Conservation (phyloP, 2,329 filamentous ascomycete genomes). For the Arachnomyces sp. region DNA sequence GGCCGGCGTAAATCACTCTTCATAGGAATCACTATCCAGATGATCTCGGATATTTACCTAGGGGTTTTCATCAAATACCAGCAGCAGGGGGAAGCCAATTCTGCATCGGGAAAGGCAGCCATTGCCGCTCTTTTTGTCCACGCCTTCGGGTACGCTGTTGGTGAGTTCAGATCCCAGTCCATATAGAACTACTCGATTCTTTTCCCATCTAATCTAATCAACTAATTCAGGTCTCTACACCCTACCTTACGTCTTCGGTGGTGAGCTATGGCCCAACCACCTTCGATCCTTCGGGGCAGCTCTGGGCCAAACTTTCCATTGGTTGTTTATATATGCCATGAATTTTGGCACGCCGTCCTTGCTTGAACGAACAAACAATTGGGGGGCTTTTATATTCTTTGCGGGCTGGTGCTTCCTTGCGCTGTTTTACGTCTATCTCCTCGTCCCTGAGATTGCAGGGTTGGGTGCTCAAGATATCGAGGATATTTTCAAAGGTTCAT, state of each 20-base stretch:
- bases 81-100: conserved; percentile 17
- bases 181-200: too few relatives aligned
- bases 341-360: conserved; percentile 29
- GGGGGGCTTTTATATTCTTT: conserved; percentile 41
- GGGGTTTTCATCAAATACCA: conserved; percentile 34
- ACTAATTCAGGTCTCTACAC: conserved; percentile 25
- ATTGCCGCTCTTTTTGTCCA: conserved; percentile 41
- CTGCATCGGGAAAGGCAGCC: conserved; percentile 28
- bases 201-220: too few relatives aligned
- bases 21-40: conserved; percentile 30
- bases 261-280: conserved; percentile 40
- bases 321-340: conserved; percentile 39
- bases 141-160: conserved; percentile 38
- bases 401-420: conserved; percentile 32
- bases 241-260: conserved; percentile 40
- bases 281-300: conserved; percentile 40
- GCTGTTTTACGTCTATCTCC: conserved; percentile 32
- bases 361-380: conserved; percentile 28
- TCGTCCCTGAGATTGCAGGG: conserved; percentile 35
- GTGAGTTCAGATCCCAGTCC: conserved; percentile 15
- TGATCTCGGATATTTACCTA: conserved; percentile 37
- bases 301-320: conserved; percentile 34
- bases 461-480: conserved; percentile 34
- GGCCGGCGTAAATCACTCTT: conserved; percentile 35
- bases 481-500: too few relatives aligned